These are phyloP conservation scores for Xenoacremonium recifei DNA, from an alignment of 2,329 filamentous ascomycete species.

Conservation along the genomic window DNA sequence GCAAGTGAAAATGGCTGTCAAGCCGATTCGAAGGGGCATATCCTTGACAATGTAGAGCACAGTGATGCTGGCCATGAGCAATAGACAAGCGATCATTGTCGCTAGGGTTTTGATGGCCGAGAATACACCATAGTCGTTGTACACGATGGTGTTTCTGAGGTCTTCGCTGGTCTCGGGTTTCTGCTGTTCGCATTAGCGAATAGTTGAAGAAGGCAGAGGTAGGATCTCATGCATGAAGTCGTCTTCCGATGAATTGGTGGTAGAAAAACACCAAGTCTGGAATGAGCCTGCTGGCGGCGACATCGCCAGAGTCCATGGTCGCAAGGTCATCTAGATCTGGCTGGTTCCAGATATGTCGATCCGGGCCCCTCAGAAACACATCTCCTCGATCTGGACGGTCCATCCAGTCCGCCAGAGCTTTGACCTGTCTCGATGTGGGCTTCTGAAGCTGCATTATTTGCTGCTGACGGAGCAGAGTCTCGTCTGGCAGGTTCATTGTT, in stretches of 20 bases:
- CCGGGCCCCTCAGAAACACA: background rate
- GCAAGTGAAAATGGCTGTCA: background rate
- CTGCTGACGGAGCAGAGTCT: background rate
- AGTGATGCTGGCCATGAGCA: background rate
- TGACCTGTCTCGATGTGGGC: background rate
- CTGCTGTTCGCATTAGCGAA: background rate
- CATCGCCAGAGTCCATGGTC: background rate
- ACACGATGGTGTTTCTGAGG: background rate
- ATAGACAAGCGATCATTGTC: background rate
- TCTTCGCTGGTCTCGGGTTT: background rate
- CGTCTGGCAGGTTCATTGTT: too few relatives aligned
- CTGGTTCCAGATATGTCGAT: background rate
- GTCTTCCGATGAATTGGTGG: background rate
- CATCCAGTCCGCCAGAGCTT: background rate
- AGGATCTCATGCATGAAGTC: background rate
- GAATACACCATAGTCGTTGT: background rate
- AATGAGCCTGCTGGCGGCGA: background rate
- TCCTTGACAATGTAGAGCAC: background rate
- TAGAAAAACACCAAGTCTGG: background rate
- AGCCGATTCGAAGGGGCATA: background rate
- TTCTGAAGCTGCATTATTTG: background rate
- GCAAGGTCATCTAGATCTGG: background rate
- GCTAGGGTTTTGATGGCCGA: background rate
- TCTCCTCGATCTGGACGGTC: background rate
- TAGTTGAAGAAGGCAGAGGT: background rate